phyloP scores from a whole-genome alignment of 2,329 filamentous ascomycete species.

The Raffaelea ambrosiae region DNA sequence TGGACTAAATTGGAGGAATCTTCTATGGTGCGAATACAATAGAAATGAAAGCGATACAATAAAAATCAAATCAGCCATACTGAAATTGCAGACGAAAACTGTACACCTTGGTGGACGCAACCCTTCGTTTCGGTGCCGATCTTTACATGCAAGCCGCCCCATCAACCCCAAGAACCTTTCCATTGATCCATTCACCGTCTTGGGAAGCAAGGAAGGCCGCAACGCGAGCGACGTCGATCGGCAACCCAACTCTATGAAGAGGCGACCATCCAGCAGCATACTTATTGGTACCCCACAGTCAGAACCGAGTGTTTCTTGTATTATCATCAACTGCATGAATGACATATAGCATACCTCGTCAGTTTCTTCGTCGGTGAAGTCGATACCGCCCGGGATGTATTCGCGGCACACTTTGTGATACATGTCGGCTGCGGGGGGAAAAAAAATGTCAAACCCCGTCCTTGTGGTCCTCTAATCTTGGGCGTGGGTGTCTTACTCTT shows the following conservation, averaged over 20 bases:
- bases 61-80: too few species aligned
- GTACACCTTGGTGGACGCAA: too few species aligned
- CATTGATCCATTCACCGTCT: slow-evolving; percentile 29
- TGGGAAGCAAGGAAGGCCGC: slow-evolving; percentile 23
- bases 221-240: slow-evolving; percentile 22
- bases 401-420: slow-evolving; percentile 25
- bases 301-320: not conserved
- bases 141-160: slow-evolving; percentile 16
- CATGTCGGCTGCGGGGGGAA: slow-evolving; percentile 17
- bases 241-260: slow-evolving; percentile 21
- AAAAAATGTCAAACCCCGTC: not conserved
- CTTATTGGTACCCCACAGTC: slow-evolving; percentile 4
- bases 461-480: too few species aligned
- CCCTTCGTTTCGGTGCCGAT: too few species aligned
- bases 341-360: slow-evolving; percentile 11
- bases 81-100: too few species aligned
- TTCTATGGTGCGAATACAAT: too few species aligned
- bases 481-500: slow-evolving; percentile 16
- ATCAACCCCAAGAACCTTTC: slow-evolving; percentile 24
- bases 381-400: slow-evolving; percentile 29
- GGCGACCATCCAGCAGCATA: slow-evolving; percentile 28
- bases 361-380: slow-evolving; percentile 17
- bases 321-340: not conserved
- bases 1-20: too few species aligned
- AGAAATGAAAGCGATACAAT: too few species aligned